Conservation (phyloP, 192 early-diverging fungal genomes). For the Obelidium mucronatum region DNA sequence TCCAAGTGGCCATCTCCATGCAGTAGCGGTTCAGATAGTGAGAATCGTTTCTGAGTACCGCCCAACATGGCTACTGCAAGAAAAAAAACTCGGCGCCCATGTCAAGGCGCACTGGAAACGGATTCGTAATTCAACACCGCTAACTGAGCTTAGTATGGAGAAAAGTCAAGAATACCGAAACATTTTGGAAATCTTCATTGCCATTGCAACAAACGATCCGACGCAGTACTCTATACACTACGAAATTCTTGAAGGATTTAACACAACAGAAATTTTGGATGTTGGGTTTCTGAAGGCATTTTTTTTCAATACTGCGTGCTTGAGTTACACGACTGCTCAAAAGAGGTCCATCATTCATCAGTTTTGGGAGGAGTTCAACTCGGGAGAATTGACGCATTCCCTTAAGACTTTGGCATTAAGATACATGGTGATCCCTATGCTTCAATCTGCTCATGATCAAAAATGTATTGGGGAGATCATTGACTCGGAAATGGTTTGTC, state of each 20-base stretch:
- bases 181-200: constrained; percentile 77
- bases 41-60: constrained; percentile 23
- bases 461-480: constrained; percentile 63
- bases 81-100: constrained; percentile 39
- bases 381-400: constrained; percentile 55
- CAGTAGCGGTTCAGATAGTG: constrained; percentile 39
- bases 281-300: constrained; percentile 67
- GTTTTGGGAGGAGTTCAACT: constrained; percentile 78
- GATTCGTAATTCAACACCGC: constrained; percentile 24
- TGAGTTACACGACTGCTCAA: constrained; percentile 57
- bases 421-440: constrained; percentile 87
- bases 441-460: constrained; percentile 71
- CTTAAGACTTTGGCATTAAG: constrained; percentile 78
- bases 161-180: constrained; percentile 61
- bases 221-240: constrained; percentile 76
- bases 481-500: constrained; percentile 65
- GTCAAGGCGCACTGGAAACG: constrained; percentile 37
- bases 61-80: constrained; percentile 52
- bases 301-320: constrained; percentile 71
- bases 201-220: constrained; percentile 65
- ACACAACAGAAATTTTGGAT: constrained; percentile 72
- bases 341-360: constrained; percentile 76
- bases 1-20: background rate
- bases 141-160: constrained; percentile 19
- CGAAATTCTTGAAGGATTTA: constrained; percentile 75